Percentiles rank a stretch among this genome's conserved stretches.
These are phyloP conservation scores for Trichoderma lentiforme DNA, from an alignment of 2,329 filamentous ascomycete species.

Conservation along the genomic window DNA sequence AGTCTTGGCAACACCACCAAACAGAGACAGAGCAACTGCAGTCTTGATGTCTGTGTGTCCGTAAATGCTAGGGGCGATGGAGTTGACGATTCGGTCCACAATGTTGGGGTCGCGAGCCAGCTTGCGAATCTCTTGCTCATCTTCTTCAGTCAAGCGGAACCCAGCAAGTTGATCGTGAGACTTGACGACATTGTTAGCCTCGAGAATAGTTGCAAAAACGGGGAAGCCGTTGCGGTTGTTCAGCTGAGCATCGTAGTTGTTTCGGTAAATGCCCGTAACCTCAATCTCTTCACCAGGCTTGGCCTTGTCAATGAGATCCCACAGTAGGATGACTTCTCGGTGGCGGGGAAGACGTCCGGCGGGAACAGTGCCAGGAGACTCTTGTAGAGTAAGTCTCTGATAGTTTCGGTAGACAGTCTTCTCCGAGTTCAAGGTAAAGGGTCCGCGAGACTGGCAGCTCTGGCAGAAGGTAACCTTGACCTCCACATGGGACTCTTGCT, in stretches of 20 bases:
- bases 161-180: conserved; percentile 96
- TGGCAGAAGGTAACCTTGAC: conserved; percentile 97
- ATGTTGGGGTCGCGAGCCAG: conserved; percentile 89
- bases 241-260: conserved; percentile 95
- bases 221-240: conserved; percentile 99
- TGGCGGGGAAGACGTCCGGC: conserved; percentile 91
- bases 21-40: conserved; percentile 87
- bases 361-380: conserved; percentile 94
- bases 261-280: conserved; percentile 93
- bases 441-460: conserved; percentile 90
- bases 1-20: conserved; percentile 89
- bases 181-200: conserved; percentile 96
- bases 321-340: conserved; percentile 90
- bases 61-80: conserved; percentile 96
- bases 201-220: conserved; percentile 94
- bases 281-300: conserved; percentile 98
- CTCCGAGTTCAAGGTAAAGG: conserved; percentile 93
- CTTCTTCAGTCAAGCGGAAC: conserved; percentile 91
- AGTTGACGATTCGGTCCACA: conserved; percentile 86
- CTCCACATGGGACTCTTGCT: conserved; percentile 94
- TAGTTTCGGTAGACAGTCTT: conserved; percentile 99
- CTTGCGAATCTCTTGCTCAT: conserved; percentile 84
- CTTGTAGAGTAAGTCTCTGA: conserved; percentile 94
- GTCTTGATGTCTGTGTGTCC: conserved; percentile 97
- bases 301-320: conserved; percentile 93